Evolutionary conservation across 768 basidiomycete genomes (phyloP), one percentile per base, ranked within the genome.

Genomic region (Hemileccinum impolitum): DNA sequence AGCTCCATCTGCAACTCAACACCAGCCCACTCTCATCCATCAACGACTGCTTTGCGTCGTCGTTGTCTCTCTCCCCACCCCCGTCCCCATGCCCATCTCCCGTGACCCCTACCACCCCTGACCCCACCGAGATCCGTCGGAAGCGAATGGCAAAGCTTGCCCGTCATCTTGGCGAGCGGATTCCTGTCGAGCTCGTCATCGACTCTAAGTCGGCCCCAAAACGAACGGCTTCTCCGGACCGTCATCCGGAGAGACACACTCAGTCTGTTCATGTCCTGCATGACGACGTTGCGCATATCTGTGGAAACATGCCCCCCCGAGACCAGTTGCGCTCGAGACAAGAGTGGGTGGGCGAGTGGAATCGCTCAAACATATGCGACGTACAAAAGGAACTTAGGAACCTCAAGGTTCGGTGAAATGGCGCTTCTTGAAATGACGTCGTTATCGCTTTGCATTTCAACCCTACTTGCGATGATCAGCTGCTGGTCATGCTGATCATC

Each of bases 91-190:
- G 34, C 23, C 21, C 52, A 9, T 51, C 57, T n/a, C 55, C 62
- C 11, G 39, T 53, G 9, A 50, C 58, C 12, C 62, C 67, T 19
- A 42, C 38, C 14, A 57, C 58, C 14, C 62, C 64, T 7, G 57
- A 69, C 41, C 49, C 63, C 6, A 56, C 67, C 1, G 72, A 70
- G 51, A 54, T 68, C 15, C 70, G 74, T 17, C 61, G 80, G 38
- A 71, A 69, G 53, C 78, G 76, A 54, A 73, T 83, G 74, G 80
- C 78, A 6, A 84, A 84, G 62, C 71, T 84, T 30, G 61, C 71
- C 2, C 74, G 80, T 37, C 79, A 78, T 19, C 69, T 84, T 7
- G 82, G 82, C 30, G 81, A 82, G 64, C 76, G 74, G 51, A 69
- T 84, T 34, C 82, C 82, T 14, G 61, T 73, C 3, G 80, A 81